Evolutionary conservation across 306 rosid species (phyloP).

Genomic region (Rubus parviflorus): DNA sequence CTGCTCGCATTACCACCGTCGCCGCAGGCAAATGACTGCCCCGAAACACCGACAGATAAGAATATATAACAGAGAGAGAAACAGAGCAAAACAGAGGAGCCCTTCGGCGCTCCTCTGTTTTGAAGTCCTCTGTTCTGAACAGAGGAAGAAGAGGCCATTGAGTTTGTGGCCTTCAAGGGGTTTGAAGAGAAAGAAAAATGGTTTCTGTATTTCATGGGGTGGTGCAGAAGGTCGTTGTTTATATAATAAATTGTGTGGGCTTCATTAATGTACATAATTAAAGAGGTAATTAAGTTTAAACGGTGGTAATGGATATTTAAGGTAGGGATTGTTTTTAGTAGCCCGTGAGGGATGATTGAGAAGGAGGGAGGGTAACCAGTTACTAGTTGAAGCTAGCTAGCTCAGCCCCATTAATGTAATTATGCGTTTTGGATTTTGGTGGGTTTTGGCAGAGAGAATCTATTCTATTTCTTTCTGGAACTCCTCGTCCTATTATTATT

Average conservation of each 20-base stretch:
- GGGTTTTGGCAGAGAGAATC: background rate
- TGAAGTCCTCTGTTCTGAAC: conserved; percentile 33
- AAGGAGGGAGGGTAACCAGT: background rate
- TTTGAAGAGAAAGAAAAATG: background rate
- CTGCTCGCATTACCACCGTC: conserved; percentile 34
- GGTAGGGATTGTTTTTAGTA: conserved; percentile 46
- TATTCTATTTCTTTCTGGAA: background rate
- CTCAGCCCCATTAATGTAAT: conserved; percentile 19
- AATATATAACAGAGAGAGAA: background rate
- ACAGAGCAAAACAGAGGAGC: conserved; percentile 55
- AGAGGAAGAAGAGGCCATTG: conserved; percentile 38
- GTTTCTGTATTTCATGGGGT: background rate
- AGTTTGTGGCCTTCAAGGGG: conserved; percentile 5
- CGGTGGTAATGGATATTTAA: background rate
- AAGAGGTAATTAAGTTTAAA: background rate
- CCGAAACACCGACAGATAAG: conserved; percentile 32
- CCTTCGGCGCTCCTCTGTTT: conserved; percentile 38
- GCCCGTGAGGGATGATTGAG: conserved; percentile 56
- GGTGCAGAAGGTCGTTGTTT: background rate
- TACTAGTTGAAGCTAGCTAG: conserved; percentile 3
- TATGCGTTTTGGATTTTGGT: background rate
- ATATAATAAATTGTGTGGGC: background rate
- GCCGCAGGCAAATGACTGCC: conserved; percentile 73
- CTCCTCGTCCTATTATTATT: background rate
- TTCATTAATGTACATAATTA: background rate